These are phyloP conservation scores for Pseudogymnoascus sp. DNA, from an alignment of 2,329 filamentous ascomycete species.

Conservation along the genomic window DNA sequence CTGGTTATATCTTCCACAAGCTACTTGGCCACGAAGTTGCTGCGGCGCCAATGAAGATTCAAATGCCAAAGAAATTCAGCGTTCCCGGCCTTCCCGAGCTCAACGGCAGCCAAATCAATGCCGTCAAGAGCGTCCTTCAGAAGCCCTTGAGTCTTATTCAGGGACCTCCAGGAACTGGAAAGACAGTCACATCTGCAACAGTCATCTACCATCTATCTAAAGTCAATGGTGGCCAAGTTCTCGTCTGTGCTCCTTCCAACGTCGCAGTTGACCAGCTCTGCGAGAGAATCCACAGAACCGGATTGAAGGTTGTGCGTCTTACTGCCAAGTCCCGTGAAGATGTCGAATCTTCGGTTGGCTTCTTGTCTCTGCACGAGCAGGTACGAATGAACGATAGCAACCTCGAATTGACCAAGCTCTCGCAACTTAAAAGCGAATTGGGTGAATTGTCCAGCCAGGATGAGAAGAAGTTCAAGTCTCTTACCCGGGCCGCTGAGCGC, in stretches of 20 bases:
- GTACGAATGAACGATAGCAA: constrained; percentile 97
- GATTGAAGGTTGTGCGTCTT: constrained; percentile 91
- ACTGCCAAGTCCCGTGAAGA: constrained; percentile 99
- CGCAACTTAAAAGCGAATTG: constrained; percentile 83
- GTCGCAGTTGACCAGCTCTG: constrained; percentile 97
- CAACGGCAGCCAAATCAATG: constrained; percentile 91
- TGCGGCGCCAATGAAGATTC: constrained; percentile 89
- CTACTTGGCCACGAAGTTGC: constrained; percentile 92
- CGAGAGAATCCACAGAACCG: constrained; percentile 90
- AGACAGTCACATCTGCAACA: constrained; percentile 96
- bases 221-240: constrained; percentile 86
- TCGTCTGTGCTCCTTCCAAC: constrained; percentile 96
- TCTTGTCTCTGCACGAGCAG: constrained; percentile 91
- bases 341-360: constrained; percentile 96
- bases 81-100: constrained; percentile 90
- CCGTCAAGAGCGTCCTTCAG: constrained; percentile 90
- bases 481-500: constrained; percentile 87
- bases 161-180: constrained; percentile 92
- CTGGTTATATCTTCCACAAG: constrained; percentile 97
- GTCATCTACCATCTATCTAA: constrained; percentile 98
- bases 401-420: constrained; percentile 83
- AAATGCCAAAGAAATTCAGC: constrained; percentile 93
- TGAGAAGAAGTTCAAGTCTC: constrained; percentile 96
- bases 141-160: constrained; percentile 94
- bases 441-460: constrained; percentile 92